Conservation (phyloP, 108 stramenopile genomes). For the Epipyxis sp. region DNA sequence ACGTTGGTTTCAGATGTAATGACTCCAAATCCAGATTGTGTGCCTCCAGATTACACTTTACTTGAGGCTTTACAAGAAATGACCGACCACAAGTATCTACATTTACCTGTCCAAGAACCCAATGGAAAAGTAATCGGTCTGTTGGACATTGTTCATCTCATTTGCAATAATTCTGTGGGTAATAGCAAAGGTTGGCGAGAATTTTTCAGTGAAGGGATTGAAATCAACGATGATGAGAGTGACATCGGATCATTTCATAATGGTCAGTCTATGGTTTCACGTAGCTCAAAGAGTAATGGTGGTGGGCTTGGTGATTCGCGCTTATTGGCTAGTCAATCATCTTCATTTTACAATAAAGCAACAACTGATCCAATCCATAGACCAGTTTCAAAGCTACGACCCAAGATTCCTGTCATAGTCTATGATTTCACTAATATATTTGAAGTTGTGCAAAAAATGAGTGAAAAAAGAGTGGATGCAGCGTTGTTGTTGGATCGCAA, state of each 20-base stretch:
- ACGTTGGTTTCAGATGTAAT: constrained; percentile 73
- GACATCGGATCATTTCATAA: no score
- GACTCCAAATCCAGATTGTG: constrained; percentile 84
- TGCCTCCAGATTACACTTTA: constrained; percentile 73
- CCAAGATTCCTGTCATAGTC: constrained; percentile 32
- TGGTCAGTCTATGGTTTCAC: no score
- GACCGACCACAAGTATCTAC: constrained; percentile 87
- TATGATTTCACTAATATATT: constrained; percentile 19
- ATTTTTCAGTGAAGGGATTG: constrained; percentile 27
- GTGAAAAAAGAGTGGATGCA: constrained; percentile 29
- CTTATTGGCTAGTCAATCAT: no score
- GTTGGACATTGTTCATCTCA: constrained; percentile 89
- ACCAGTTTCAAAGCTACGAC: constrained; percentile 34
- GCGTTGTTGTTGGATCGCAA: constrained; percentile 25
- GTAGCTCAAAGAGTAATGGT: no score
- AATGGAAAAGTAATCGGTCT: constrained; percentile 78
- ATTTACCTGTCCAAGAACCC: constrained; percentile 75
- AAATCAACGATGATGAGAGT: no score
- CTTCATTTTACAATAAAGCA: no score
- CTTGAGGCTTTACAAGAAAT: constrained; percentile 82
- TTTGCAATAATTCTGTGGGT: constrained; percentile 51
- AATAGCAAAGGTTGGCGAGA: constrained; percentile 29
- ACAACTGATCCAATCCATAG: no score
- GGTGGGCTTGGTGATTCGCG: no score
- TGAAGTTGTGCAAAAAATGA: constrained; percentile 25